Evolutionary conservation across 306 rosid species (phyloP), one percentile per base, ranked within the genome.

Genomic region (Cucurbita maxima): DNA sequence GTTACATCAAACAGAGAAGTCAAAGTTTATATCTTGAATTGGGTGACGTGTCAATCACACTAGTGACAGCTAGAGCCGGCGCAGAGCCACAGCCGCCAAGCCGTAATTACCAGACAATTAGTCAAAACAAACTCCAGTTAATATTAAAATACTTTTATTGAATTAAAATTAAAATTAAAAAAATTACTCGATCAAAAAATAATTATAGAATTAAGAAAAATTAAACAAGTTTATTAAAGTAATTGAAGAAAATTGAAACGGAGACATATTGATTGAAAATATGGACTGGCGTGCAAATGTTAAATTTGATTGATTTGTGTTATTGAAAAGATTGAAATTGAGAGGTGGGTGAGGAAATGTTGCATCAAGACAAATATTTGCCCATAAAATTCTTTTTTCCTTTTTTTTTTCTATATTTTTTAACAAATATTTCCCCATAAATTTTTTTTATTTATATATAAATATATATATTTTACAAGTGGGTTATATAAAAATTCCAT

Each of bases 11-110:
- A 76, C 3, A 10, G 5, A 40, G 25, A 36, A 25, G 20, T 34
- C 71, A 34, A 44, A 53, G 51, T 7, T 19, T 57, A 73, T 69
- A 64, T 55, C 75, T 81, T 74, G 44, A 77, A 75, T 60, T 77
- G 43, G 8, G 34, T 78, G 75, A 81, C 79, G 77, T 70, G 77
- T 55, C 66, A 19, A 30, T 71, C 77, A 70, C 58, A 71, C 55
- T 78, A 50, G 73, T 71, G 72, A 51, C 56, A 30, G 30, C 52
- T 78, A 75, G 34, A 40, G 64, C 75, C 37, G 55, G 7, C 52
- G 6, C 72, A 7, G 53, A 43, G 51, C 72, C 72, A 10, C 72
- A 71, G 75, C 25, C 18, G 14, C 43, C n/a, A 43, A 16, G 22
- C 34, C n/a, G 25, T 10, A 72, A 37, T 53, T 72, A 37, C 10